A percentile compares a stretch with the other conserved stretches of the same genome.
Evolutionary conservation across 805 yeast species (phyloP).

Genomic region (Diddensiella caesifluorescens): DNA sequence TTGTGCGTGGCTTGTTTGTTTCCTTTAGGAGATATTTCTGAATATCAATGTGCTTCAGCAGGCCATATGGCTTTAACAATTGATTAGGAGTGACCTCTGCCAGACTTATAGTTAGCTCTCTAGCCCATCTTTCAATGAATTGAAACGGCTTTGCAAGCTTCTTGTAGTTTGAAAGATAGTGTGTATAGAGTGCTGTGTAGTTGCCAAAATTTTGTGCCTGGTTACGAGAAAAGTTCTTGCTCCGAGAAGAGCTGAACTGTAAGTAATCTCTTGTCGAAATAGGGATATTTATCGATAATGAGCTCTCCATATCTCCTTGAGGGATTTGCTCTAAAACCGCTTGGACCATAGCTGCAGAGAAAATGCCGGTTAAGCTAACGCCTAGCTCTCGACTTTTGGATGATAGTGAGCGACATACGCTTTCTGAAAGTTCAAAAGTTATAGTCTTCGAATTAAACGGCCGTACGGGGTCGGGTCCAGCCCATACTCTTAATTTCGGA

Average conservation of each 20-base stretch:
- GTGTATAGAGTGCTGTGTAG: neutral
- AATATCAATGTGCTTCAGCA: slow-evolving; percentile 2
- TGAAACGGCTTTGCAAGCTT: neutral
- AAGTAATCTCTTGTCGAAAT: neutral
- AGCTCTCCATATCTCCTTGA: slow-evolving; percentile 1
- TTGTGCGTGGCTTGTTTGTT: slow-evolving; percentile 1
- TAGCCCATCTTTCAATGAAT: slow-evolving; percentile 11
- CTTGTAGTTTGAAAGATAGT: neutral
- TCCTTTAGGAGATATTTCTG: slow-evolving; percentile 1
- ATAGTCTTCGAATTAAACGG: slow-evolving; percentile 12
- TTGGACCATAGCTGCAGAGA: slow-evolving; percentile 11
- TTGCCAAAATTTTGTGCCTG: neutral
- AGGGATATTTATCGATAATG: neutral
- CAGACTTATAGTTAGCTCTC: neutral
- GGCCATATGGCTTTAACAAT: slow-evolving; percentile 2
- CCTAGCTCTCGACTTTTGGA: slow-evolving; percentile 3
- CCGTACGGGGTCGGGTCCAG: slow-evolving; percentile 6
- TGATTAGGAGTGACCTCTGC: neutral
- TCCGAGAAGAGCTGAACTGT: neutral
- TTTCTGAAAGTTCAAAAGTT: slow-evolving; percentile 5
- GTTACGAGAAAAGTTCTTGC: neutral
- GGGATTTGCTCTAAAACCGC: slow-evolving; percentile 4
- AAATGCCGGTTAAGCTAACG: slow-evolving; percentile 10
- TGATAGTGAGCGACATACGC: slow-evolving; percentile 2
- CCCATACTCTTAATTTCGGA: slow-evolving; percentile 3